Base-by-base conservation (phyloP, 2,329 filamentous ascomycete species). In the Pseudogymnoascus sp. region DNA sequence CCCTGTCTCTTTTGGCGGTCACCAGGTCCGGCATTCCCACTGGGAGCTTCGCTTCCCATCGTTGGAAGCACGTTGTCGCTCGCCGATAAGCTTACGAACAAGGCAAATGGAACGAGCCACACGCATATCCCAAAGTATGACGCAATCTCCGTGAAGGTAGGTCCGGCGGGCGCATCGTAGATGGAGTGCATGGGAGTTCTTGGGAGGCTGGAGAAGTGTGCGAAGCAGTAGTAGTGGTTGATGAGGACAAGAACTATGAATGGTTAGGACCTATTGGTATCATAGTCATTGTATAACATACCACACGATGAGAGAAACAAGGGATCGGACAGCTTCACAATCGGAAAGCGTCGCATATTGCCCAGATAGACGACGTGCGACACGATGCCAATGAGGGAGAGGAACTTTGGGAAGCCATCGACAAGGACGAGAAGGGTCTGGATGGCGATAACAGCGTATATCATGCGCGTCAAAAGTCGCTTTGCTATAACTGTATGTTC, bases 161-260 rank as follows among this genome's bases (percentile, higher is more conserved):
- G 94, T 71, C 68, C 39, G 66, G 65, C 12, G 60, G 78, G 75
- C 61, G 79, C 76, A 64, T 89, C 83, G 70, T 88, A 86, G 70
- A 82, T 79, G 3, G 79, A 77, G 67, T 81, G 77, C 60, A 79
- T 74, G 73, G 85, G 83, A 59, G 73, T 74, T 55, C 80, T 73
- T 64, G 86, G 81, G 60, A 80, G 77, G 60, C 79, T 74, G 61
- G 88, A 92, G 74, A 99, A 99, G 75, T 97, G 86, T 60, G 83
- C 83, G 79, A 99, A 97, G 92, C 94, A 99, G 57, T 95, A 78
- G 74, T 90, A 96, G 73, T 99, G 94, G 73, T 99, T 96, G 34
- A 88, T 68, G 1, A 96, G 78, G 9, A 99, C 94, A 33, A 97
- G 81, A 2, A 83, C 85, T 90, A 61, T 15, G 33, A 5, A 9